Base-by-base conservation (phyloP, 371 early-diverging fungal species). In the Blyttiomyces sp. region DNA sequence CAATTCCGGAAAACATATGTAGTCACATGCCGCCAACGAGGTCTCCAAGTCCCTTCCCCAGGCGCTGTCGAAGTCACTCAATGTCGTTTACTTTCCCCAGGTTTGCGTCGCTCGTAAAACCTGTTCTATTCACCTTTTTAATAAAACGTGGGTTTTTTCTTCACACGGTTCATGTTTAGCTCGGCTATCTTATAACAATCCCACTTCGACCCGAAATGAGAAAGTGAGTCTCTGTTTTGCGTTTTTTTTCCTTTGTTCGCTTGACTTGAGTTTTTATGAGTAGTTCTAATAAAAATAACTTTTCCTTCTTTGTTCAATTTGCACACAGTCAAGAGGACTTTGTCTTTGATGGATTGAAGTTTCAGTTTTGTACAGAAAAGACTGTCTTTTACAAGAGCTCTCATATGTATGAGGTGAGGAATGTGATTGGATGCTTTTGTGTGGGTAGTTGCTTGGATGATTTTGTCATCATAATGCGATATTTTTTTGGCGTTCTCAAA, bases 81-180 rank as follows among this genome's bases (percentile, higher is more conserved):
- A 88, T 52, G 89, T 91, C 4, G 82, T 92, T 5, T 92, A 92
- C 63, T 90, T 90, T 66, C 92, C 92, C 3, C 78, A 77, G n/a
- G n/a, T n/a, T n/a, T n/a, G n/a, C n/a, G n/a, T n/a, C 39, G 64
- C 59, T 23, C 32, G 50, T 21, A 16, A 54, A n/a, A 17, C 42
- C 26, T 6, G 6, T 23, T 34, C n/a, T n/a, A n/a, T n/a, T n/a
- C n/a, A n/a, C n/a, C n/a, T n/a, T n/a, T n/a, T n/a, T n/a, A n/a
- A n/a, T n/a, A n/a, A n/a, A n/a, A n/a, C n/a, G n/a, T n/a, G n/a
- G n/a, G n/a, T n/a, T n/a, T n/a, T n/a, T n/a, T n/a, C n/a, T n/a
- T n/a, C n/a, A n/a, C n/a, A n/a, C n/a, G n/a, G n/a, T n/a, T n/a
- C n/a, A n/a, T n/a, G n/a, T n/a, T n/a, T n/a, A n/a, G 71, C 77